These are phyloP conservation scores for Wallacemonas sp. DNA, from an alignment of 208 protist genomes.

Conservation along the genomic window DNA sequence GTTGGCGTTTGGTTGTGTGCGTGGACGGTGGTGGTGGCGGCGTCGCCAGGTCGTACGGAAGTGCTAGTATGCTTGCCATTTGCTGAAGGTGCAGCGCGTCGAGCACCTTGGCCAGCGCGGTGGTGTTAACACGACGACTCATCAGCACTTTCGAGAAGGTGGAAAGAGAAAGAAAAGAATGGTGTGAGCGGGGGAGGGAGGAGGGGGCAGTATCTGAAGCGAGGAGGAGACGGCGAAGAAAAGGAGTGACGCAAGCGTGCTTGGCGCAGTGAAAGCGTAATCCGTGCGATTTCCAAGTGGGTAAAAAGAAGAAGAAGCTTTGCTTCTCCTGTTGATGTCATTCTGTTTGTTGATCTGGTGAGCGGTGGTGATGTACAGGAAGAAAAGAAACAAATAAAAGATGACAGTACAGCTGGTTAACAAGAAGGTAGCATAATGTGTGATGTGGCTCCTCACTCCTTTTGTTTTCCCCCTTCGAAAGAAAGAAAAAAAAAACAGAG, in stretches of 20 bases:
- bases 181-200: background rate
- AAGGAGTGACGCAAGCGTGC: background rate
- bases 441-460: too few species aligned
- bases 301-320: background rate
- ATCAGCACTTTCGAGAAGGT: slow-evolving; percentile 14
- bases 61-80: slow-evolving; percentile 21
- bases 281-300: too few species aligned
- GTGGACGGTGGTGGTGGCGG: background rate
- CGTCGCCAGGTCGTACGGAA: slow-evolving; percentile 28
- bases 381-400: too few species aligned
- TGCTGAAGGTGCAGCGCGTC: slow-evolving; percentile 50
- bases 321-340: too few species aligned
- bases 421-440: too few species aligned
- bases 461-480: too few species aligned
- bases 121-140: slow-evolving; percentile 34
- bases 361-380: too few species aligned
- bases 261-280: too few species aligned
- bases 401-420: too few species aligned
- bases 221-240: background rate
- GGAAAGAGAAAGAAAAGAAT: slow-evolving; percentile 7
- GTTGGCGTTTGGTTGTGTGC: background rate
- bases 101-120: slow-evolving; percentile 41
- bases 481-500: slow-evolving; percentile 8
- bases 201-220: background rate
- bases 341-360: too few species aligned